Base-by-base conservation (phyloP, 768 basidiomycete genomes). In the Artomyces pyxidatus region DNA sequence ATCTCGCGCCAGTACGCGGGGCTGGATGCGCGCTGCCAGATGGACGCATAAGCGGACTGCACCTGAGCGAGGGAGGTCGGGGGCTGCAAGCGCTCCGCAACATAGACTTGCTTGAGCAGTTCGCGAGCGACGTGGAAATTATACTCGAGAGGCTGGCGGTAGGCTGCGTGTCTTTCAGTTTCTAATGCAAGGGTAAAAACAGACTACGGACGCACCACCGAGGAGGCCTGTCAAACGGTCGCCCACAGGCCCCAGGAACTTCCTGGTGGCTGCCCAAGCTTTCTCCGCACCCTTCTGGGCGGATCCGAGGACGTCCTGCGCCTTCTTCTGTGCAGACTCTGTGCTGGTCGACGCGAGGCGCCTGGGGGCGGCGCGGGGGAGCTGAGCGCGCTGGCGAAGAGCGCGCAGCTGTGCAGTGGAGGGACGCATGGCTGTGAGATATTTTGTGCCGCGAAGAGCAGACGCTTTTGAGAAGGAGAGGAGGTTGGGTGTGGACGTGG, bases 71-170 rank as follows among this genome's bases (percentile, higher is more conserved):
- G 47, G 23, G 76, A 74, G 14, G 69, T 74, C 12, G 90, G 91
- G 10, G 87, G 88, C 47, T 76, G 73, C 47, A 88, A 66, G 47
- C 71, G 69, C 61, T 77, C 76, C 28, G 65, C 65, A 40, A 79
- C 52, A 71, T 79, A 77, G 42, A 78, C 68, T 54, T 76, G 74
- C 63, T 75, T 76, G 53, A 70, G 63, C 47, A 95, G 57, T 61
- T 92, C 89, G 45, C 82, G 79, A 17, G 78, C 72, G 42, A 94
- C 88, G 46, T 82, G 62, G 25, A 87, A 69, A 71, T 92, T 91
- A 73, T 91, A 92, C 25, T 77, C 51, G 29, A 92, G 61, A 4
- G 89, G 88, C 60, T 86, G 74, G 52, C 80, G 80, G 71, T 90
- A 89, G 9, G 81, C 90, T 80, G 51, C 32, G 46, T 10, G n/a